phyloP scores from a whole-genome alignment of 371 early-diverging fungal genomes.

The Nosema muscidifuracis region DNA sequence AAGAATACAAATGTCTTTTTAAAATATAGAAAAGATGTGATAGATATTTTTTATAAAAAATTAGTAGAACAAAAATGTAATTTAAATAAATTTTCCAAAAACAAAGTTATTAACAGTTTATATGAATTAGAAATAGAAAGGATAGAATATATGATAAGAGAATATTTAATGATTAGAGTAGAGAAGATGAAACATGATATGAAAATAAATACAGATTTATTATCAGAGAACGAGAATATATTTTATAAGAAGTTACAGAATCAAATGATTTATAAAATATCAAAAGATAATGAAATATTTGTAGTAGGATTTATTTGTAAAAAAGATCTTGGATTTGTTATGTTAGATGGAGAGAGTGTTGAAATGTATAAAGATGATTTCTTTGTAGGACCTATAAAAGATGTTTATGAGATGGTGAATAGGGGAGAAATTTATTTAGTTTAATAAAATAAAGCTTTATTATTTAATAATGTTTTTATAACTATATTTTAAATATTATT shows the following conservation, averaged over 20 bases:
- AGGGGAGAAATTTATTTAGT: constrained; percentile 29
- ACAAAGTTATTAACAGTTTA: constrained; percentile 22
- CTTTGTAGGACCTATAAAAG: constrained; percentile 45
- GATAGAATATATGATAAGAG: constrained; percentile 50
- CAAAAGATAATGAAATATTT: constrained; percentile 18
- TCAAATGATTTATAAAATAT: background rate
- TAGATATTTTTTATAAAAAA: constrained; percentile 16
- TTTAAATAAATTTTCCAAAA: background rate
- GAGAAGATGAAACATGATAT: constrained; percentile 47
- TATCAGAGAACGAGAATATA: constrained; percentile 29
- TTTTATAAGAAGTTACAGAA: constrained; percentile 20
- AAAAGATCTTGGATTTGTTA: constrained; percentile 21
- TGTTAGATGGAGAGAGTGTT: constrained; percentile 49
- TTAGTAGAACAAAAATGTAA: constrained; percentile 14
- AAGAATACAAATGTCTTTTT: constrained; percentile 43
- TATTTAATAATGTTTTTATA: no score
- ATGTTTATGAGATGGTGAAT: constrained; percentile 37
- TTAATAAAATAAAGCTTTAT: no score
- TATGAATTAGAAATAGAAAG: constrained; percentile 54
- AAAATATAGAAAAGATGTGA: constrained; percentile 31
- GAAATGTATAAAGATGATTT: constrained; percentile 52
- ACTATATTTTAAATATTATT: no score
- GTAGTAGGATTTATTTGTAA: constrained; percentile 51
- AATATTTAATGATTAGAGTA: constrained; percentile 43
- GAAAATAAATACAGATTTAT: background rate